Evolutionary conservation across 2,329 filamentous ascomycete species (phyloP).

Genomic region (Alternaria gansuensis): DNA sequence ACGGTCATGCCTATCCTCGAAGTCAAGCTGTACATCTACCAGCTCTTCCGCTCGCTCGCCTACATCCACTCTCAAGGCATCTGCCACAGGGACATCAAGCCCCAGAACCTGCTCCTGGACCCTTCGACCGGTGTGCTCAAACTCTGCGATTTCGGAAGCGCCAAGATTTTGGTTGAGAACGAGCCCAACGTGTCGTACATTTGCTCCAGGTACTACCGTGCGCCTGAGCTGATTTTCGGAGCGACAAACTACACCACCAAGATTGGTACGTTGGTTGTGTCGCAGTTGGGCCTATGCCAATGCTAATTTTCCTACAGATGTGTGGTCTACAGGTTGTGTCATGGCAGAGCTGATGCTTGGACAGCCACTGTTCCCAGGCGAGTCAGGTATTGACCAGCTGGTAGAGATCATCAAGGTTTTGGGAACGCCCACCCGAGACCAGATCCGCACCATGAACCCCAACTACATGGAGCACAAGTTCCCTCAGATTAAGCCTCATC

Average conservation of each 20-base stretch:
- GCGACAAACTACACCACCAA: constrained; percentile 99
- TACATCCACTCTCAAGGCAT: constrained; percentile 99
- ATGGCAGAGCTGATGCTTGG: constrained; percentile 99
- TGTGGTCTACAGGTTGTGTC: constrained; percentile 98
- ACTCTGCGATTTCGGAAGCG: constrained; percentile 98
- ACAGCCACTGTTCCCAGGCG: constrained; percentile 95
- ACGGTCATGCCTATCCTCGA: constrained; percentile 99
- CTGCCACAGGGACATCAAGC: constrained; percentile 99
- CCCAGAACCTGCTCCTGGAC: constrained; percentile 94
- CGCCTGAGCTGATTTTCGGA: constrained; percentile 96
- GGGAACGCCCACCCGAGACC: constrained; percentile 93
- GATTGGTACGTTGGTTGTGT: constrained; percentile 76
- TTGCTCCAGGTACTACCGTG: constrained; percentile 98
- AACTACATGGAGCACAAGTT: constrained; percentile 99
- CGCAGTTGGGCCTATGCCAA: constrained; percentile 31
- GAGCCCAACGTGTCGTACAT: constrained; percentile 99
- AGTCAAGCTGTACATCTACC: constrained; percentile 99
- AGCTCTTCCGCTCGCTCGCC: constrained; percentile 96
- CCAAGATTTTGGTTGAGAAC: constrained; percentile 97
- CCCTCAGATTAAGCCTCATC: constrained; percentile 98
- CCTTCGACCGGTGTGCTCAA: constrained; percentile 91
- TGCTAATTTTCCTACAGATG: constrained; percentile 67
- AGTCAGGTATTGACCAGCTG: constrained; percentile 97
- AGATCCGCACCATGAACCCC: constrained; percentile 99
- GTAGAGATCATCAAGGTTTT: constrained; percentile 99